Evolutionary conservation across 495 filamentous ascomycete genomes (phyloP).

Genomic region (Penicillium longicatenatum): DNA sequence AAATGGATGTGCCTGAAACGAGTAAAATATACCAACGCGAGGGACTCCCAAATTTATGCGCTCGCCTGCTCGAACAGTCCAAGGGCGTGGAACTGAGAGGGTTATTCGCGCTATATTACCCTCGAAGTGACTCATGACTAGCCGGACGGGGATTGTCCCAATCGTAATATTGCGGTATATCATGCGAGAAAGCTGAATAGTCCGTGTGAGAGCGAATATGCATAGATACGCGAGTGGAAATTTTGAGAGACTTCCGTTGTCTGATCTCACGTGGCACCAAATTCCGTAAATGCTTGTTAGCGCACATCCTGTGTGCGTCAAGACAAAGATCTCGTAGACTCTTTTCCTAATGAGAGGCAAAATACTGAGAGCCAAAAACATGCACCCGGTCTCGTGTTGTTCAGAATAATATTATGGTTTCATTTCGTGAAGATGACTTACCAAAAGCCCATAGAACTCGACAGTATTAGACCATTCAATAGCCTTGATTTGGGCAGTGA

Average conservation of each 20-base stretch:
- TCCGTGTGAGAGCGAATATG: constrained; percentile 5
- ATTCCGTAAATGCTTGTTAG: constrained; percentile 10
- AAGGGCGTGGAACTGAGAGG: constrained; percentile 29
- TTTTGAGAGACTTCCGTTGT: no score
- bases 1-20: constrained; percentile 34
- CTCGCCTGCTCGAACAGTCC: constrained; percentile 30
- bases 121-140: no score
- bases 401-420: no score
- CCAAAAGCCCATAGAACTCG: constrained; percentile 20
- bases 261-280: constrained; percentile 18
- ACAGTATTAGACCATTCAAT: constrained; percentile 10
- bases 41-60: constrained; percentile 31
- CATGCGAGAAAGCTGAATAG: constrained; percentile 11
- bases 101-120: constrained; percentile 13
- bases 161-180: constrained; percentile 17
- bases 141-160: no score
- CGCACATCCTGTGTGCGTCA: constrained; percentile 21
- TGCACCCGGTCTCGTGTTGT: constrained; percentile 8
- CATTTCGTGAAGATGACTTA: no score
- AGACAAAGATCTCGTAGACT: constrained; percentile 25
- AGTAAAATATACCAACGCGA: constrained; percentile 24
- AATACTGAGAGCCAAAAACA: constrained; percentile 19
- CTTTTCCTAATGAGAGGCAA: constrained; percentile 20
- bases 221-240: no score
- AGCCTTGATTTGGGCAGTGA: constrained; percentile 6